Conservation (phyloP, 768 basidiomycete species). For the Mycena indigotica region DNA sequence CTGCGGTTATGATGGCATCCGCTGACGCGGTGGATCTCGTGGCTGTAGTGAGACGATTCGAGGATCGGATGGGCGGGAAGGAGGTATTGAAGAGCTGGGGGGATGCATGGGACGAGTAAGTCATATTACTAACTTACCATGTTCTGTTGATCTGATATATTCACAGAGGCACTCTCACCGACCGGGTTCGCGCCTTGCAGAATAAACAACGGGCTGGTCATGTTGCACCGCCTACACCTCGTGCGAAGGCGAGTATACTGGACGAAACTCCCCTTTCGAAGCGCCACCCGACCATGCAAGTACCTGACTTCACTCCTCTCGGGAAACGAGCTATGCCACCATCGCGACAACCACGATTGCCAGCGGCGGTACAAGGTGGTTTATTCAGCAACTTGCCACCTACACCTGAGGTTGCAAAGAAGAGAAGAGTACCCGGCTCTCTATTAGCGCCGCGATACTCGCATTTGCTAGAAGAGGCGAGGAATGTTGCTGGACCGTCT, state of each 20-base stretch:
- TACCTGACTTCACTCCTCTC: conserved; percentile 59
- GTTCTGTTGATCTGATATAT: background rate
- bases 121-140: conserved; percentile 5
- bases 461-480: conserved; percentile 59
- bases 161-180: conserved; percentile 51
- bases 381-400: conserved; percentile 37
- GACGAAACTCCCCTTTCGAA: conserved; percentile 18
- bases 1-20: conserved; percentile 45
- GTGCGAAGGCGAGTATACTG: conserved; percentile 10
- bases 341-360: conserved; percentile 29
- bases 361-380: conserved; percentile 16
- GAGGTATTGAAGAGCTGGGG: conserved; percentile 43
- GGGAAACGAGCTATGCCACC: conserved; percentile 35
- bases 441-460: conserved; percentile 59
- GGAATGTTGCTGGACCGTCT: conserved; percentile 35
- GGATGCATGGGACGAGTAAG: conserved; percentile 61
- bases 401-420: conserved; percentile 20
- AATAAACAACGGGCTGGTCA: conserved; percentile 61
- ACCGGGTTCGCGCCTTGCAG: conserved; percentile 57
- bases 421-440: conserved; percentile 39
- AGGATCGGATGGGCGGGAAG: conserved; percentile 49
- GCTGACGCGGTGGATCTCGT: conserved; percentile 56
- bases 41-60: conserved; percentile 64
- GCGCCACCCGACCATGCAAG: conserved; percentile 36
- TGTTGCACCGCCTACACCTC: conserved; percentile 51